A percentile compares a stretch with the other conserved stretches of the same genome.
Evolutionary conservation across 2,329 filamentous ascomycete species (phyloP).

Genomic region (Magnaporthales sp.): DNA sequence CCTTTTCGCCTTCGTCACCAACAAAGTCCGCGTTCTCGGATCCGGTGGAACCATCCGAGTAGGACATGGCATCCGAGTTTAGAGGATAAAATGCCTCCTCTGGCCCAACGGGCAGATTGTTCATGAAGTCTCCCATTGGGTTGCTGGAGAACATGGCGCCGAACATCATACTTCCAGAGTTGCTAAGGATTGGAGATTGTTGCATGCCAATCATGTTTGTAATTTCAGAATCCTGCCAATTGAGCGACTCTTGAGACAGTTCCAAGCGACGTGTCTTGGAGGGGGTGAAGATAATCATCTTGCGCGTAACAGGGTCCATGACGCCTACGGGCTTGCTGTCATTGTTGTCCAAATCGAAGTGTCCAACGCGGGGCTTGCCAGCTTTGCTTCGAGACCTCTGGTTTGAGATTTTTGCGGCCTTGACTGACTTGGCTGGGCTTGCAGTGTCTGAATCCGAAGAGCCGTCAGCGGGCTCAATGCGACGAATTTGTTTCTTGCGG

Average conservation of each 20-base stretch:
- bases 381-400: slow-evolving; percentile 14
- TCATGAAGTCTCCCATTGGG: slow-evolving; percentile 47
- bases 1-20: slow-evolving; percentile 58
- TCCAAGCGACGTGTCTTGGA: slow-evolving; percentile 33
- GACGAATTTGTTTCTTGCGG: slow-evolving; percentile 36
- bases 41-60: slow-evolving; percentile 38
- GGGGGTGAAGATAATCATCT: slow-evolving; percentile 57
- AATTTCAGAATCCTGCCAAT: slow-evolving; percentile 28
- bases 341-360: slow-evolving; percentile 44
- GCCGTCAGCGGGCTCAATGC: slow-evolving; percentile 22
- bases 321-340: slow-evolving; percentile 51
- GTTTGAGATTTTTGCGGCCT: slow-evolving; percentile 17
- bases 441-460: slow-evolving; percentile 42
- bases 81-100: slow-evolving; percentile 65
- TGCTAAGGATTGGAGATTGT: slow-evolving; percentile 51
- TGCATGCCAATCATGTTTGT: slow-evolving; percentile 21
- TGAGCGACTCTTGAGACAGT: slow-evolving; percentile 42
- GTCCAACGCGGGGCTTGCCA: slow-evolving; percentile 44
- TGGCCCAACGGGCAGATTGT: slow-evolving; percentile 56
- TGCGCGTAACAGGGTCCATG: slow-evolving; percentile 46
- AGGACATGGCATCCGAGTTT: slow-evolving; percentile 45
- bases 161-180: slow-evolving; percentile 70
- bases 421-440: slow-evolving; percentile 28
- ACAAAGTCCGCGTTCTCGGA: slow-evolving; percentile 33
- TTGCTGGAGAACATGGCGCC: slow-evolving; percentile 57